These are phyloP conservation scores for Leccinum aurantiacum DNA, from an alignment of 768 basidiomycete species.

Conservation along the genomic window DNA sequence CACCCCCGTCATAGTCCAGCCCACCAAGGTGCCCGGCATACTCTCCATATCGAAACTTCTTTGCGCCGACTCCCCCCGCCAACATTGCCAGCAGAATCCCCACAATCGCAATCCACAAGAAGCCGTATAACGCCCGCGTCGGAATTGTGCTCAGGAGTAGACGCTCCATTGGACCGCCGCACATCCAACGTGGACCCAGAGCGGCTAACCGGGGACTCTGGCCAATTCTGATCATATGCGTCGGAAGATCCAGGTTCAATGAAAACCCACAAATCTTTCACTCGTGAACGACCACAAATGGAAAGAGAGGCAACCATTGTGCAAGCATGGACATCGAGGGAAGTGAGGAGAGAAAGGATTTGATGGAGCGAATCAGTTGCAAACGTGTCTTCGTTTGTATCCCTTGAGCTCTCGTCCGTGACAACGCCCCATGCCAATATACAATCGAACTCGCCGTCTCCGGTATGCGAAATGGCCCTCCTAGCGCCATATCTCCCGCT, in stretches of 20 bases:
- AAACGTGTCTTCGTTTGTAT: slow-evolving; percentile 64
- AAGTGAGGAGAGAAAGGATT: slow-evolving; percentile 63
- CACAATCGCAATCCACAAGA: slow-evolving; percentile 34
- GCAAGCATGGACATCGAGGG: slow-evolving; percentile 68
- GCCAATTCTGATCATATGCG: slow-evolving; percentile 31
- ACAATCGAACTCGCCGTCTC: slow-evolving; percentile 45
- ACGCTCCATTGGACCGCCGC: slow-evolving; percentile 34
- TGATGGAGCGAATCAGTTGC: slow-evolving; percentile 70
- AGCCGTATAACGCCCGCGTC: slow-evolving; percentile 32
- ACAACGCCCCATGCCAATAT: slow-evolving; percentile 39
- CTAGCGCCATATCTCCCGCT: slow-evolving; percentile 25
- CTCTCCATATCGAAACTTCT: slow-evolving; percentile 64
- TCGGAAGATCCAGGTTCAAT: slow-evolving; percentile 48
- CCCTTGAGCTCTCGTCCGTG: slow-evolving; percentile 20
- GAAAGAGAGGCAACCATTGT: slow-evolving; percentile 68
- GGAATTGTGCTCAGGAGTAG: slow-evolving; percentile 32
- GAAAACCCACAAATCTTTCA: slow-evolving; percentile 80
- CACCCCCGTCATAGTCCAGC: slow-evolving; percentile 67
- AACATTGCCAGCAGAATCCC: slow-evolving; percentile 35
- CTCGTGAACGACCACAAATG: slow-evolving; percentile 67
- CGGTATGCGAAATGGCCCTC: slow-evolving; percentile 43
- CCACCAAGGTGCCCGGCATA: slow-evolving; percentile 72
- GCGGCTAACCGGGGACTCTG: slow-evolving; percentile 37
- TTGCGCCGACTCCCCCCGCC: slow-evolving; percentile 34
- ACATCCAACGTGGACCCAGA: slow-evolving; percentile 37